Base-by-base conservation (phyloP, 129 eudicot species). In the Sambucus nigra region DNA sequence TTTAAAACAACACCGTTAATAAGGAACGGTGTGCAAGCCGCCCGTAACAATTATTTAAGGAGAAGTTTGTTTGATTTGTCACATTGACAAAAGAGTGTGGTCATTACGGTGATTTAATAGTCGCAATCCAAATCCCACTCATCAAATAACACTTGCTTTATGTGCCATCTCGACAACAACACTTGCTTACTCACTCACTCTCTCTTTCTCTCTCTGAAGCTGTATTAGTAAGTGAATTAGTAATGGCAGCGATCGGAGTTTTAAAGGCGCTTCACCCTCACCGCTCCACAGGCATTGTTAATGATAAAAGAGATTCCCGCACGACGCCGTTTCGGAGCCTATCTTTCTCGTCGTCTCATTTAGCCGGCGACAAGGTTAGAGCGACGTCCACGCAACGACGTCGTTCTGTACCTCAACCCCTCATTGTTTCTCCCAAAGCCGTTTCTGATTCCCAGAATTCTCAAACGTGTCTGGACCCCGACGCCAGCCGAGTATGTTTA, bases 401-500 rank as follows among this genome's bases (percentile, higher is more conserved):
- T 19, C 77, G 75, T 67, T 54, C 39, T 11, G 58, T 54, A 10
- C 22, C 14, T 11, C 5, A 16, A 23, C 44, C 28, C 27, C 54
- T 7, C 23, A 25, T 69, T 10, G 83, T 82, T 28, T 80, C 80
- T 19, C 95, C 95, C 0, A 85, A 79, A 55, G 81, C 86, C 20
- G 98, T 89, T 62, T 89, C 98, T 4, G 98, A 89, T 69, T 89
- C 98, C 22, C 72, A 73, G 55, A 89, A 85, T 47, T 89, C 98
- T 55, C 95, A 89, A 72, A 89, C 98, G 27, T 89, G 98, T 41
- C 98, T 89, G 40, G 95, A 89, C 59, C 98, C 98, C 25, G 98
- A 89, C 65, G 98, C 98, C 41, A 89, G 98, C 72, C 77, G 86
- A 28, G 98, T 89, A 67, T 27, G 65, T 9, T 15, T 1, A 12